These are phyloP conservation scores for Leccinum fuscescens DNA, from an alignment of 1,284 basidiomycete genomes.

Conservation along the genomic window DNA sequence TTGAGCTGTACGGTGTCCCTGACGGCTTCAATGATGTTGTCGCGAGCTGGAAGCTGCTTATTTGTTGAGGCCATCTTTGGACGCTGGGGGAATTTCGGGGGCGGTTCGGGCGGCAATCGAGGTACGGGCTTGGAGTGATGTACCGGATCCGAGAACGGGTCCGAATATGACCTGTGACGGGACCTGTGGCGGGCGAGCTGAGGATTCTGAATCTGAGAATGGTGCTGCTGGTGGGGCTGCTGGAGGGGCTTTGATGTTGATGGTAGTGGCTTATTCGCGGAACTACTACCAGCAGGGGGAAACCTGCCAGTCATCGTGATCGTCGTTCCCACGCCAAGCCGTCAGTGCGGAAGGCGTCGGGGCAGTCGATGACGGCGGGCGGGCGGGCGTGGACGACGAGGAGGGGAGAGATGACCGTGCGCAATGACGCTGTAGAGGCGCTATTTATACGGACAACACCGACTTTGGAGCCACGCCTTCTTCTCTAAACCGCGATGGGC, in stretches of 20 bases:
- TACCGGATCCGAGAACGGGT: conserved; percentile 57
- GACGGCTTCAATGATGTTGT: conserved; percentile 58
- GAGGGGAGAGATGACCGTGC: conserved; percentile 5
- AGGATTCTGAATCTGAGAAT: conserved; percentile 13
- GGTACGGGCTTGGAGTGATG: conserved; percentile 39
- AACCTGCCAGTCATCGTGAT: conserved; percentile 18
- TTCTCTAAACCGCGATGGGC: conserved; percentile 19
- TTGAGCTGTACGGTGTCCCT: conserved; percentile 58
- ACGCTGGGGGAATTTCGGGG: conserved; percentile 35
- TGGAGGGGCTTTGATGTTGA: conserved; percentile 4
- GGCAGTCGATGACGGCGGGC: conserved; percentile 11
- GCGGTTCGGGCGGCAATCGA: conserved; percentile 39
- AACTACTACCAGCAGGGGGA: background rate
- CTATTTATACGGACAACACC: conserved; percentile 29
- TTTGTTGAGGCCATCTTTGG: conserved; percentile 30
- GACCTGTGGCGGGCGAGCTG: conserved; percentile 36
- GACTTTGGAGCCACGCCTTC: background rate
- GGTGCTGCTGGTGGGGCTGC: conserved; percentile 15
- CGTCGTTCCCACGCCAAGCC: conserved; percentile 25
- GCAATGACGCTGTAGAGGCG: background rate
- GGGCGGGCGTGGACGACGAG: conserved; percentile 3
- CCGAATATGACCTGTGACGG: conserved; percentile 51
- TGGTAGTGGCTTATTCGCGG: conserved; percentile 31
- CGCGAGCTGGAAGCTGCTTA: conserved; percentile 31
- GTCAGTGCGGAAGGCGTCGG: background rate